A percentile compares a stretch with the other conserved stretches of the same genome.
Conservation (phyloP, 2,329 filamentous ascomycete species). For the Microsporum ferrugineum region DNA sequence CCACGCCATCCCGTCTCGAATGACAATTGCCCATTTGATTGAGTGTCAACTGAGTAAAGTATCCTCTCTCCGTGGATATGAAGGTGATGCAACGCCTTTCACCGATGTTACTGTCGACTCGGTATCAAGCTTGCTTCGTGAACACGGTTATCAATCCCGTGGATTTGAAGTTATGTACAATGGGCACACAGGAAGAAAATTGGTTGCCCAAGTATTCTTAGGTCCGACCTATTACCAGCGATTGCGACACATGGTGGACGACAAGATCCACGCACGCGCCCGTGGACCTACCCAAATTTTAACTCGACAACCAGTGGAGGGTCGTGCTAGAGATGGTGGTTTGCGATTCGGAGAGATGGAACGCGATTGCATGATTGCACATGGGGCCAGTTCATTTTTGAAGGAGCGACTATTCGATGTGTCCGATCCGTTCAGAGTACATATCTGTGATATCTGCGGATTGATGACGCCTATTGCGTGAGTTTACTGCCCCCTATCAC, state of each 20-base stretch:
- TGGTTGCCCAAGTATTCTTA: constrained; percentile 89
- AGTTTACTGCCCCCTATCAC: constrained; percentile 38
- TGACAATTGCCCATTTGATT: constrained; percentile 99
- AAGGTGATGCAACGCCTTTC: constrained; percentile 95
- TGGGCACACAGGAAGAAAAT: constrained; percentile 87
- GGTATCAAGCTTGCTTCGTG: constrained; percentile 72
- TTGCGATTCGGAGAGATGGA: constrained; percentile 99
- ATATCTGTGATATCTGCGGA: constrained; percentile 96
- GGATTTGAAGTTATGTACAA: constrained; percentile 99
- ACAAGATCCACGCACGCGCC: constrained; percentile 99
- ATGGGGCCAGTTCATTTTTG: constrained; percentile 89
- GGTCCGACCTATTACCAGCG: constrained; percentile 98
- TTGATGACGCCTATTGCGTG: constrained; percentile 99
- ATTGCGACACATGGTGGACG: constrained; percentile 97
- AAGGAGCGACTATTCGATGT: constrained; percentile 97
- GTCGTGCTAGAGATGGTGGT: constrained; percentile 94
- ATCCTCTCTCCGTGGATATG: constrained; percentile 79
- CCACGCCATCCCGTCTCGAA: constrained; percentile 97
- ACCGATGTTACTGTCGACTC: constrained; percentile 95
- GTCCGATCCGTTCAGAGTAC: constrained; percentile 92
- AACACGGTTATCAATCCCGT: constrained; percentile 89
- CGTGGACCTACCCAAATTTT: constrained; percentile 94
- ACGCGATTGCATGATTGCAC: constrained; percentile 99
- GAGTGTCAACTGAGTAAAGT: constrained; percentile 97
- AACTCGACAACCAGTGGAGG: constrained; percentile 92